A percentile compares a stretch with the other conserved stretches of the same genome.
phyloP scores from a whole-genome alignment of 495 filamentous ascomycete species.

The Bathelium albidoporum region DNA sequence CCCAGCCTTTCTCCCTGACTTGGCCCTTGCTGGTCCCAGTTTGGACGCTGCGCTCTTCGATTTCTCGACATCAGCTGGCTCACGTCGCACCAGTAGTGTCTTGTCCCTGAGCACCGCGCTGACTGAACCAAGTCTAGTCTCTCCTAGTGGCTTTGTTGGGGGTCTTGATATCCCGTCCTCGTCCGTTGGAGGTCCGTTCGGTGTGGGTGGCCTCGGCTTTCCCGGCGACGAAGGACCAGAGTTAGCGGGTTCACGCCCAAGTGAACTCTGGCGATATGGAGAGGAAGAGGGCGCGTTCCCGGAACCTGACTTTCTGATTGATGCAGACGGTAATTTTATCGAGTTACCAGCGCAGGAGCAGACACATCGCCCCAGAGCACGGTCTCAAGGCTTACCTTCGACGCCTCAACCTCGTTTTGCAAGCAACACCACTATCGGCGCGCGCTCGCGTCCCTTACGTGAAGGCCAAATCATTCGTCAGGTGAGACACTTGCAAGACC shows the following conservation, averaged over 20 bases:
- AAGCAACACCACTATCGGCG: slow-evolving; percentile 35
- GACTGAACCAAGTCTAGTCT: slow-evolving; percentile 28
- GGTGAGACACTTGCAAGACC: neutral
- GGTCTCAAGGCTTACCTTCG: neutral
- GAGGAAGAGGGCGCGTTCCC: slow-evolving; percentile 44
- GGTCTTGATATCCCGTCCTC: slow-evolving; percentile 25
- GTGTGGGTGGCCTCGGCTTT: slow-evolving; percentile 28
- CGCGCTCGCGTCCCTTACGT: slow-evolving; percentile 31
- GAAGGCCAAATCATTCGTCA: slow-evolving; percentile 15
- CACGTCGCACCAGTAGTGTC: slow-evolving; percentile 27
- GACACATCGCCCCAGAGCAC: slow-evolving; percentile 1
- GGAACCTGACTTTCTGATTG: slow-evolving; percentile 56
- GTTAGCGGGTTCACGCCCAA: slow-evolving; percentile 11
- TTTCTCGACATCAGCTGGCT: slow-evolving; percentile 20
- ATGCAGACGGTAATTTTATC: slow-evolving; percentile 51
- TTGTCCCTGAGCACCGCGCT: slow-evolving; percentile 25
- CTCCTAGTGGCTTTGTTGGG: slow-evolving; percentile 17
- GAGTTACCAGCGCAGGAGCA: slow-evolving; percentile 20
- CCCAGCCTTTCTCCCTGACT: slow-evolving; percentile 71
- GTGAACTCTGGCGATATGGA: slow-evolving; percentile 9
- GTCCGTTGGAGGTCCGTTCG: slow-evolving; percentile 18
- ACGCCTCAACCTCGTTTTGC: slow-evolving; percentile 9
- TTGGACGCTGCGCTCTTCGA: slow-evolving; percentile 41
- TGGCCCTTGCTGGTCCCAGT: slow-evolving; percentile 46
- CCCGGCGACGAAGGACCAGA: slow-evolving; percentile 26